These are phyloP conservation scores for Eimeria sp. DNA, from an alignment of 169 alveolate species.

Conservation along the genomic window DNA sequence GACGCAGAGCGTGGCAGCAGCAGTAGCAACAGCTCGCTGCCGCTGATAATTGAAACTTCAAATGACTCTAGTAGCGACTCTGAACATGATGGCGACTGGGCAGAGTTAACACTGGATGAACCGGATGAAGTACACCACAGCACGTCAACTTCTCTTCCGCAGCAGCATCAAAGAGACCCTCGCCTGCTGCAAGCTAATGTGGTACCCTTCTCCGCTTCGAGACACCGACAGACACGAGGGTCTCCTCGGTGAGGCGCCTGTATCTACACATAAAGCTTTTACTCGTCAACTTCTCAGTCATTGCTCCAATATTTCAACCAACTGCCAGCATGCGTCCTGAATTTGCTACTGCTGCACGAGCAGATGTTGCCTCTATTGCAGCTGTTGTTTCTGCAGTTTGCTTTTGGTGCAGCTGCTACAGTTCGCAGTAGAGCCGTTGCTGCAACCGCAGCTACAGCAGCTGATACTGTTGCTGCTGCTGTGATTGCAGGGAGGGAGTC, in stretches of 20 bases:
- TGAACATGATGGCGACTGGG: conserved; percentile 35
- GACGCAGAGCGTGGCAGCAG: conserved; percentile 35
- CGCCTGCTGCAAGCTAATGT: not conserved
- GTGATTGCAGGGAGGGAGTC: not conserved
- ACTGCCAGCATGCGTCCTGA: no score
- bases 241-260: not conserved
- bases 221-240: not conserved
- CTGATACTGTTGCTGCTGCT: conserved; percentile 14
- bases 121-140: not conserved
- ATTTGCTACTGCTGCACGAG: not conserved
- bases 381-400: not conserved
- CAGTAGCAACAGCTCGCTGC: conserved; percentile 25
- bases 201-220: not conserved
- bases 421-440: not conserved
- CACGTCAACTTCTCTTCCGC: not conserved
- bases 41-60: conserved; percentile 29
- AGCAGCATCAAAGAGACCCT: not conserved
- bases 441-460: not conserved
- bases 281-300: no score
- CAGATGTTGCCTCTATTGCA: not conserved
- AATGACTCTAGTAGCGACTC: conserved; percentile 14
- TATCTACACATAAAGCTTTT: not conserved
- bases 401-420: not conserved
- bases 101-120: conserved; percentile 35
- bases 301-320: no score